Evolutionary conservation across 352 stramenopile species (phyloP), one percentile per base, ranked within the genome.

Genomic region (Globisporangium emineosum): DNA sequence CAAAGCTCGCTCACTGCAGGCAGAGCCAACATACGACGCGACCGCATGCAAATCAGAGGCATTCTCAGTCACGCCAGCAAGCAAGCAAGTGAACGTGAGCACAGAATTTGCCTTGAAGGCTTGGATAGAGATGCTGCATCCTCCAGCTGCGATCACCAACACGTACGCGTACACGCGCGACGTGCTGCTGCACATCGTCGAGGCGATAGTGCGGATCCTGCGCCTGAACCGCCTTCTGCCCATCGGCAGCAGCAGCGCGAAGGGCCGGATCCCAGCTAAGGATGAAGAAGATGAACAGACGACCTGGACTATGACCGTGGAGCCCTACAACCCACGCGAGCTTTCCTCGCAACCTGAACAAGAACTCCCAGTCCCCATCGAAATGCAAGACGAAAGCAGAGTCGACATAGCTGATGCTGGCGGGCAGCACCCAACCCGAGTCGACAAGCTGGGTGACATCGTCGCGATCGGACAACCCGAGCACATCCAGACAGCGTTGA

Each of bases 141-240:
- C 52, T 32, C 17, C 52, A 8, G 17, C 29, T 42, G 52, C 10
- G 52, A 57, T 57, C 29, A 10, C 10, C 30, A 32, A 35, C 15
- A 62, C 37, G 63, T 43, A 65, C 40, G 42, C 42, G 6, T 57
- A 64, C 29, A 33, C 57, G 21, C 50, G 51, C 3, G 57, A 65
- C 42, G 52, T 40, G 47, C 15, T 69, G n/a, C 30, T 56, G 3
- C 35, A 56, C 37, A 53, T 74, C 47, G 58, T 40, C 25, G 50
- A 66, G 35, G 60, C 54, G 21, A 32, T 70, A n/a, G 17, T 69
- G 29, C 67, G 49, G 13, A 65, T 77, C 51, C 40, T 77, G 30
- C 70, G 62, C 9, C 59, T 76, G 45, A 23, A 67, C 27, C 30
- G 32, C 3, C 6, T 67, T 12, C 19, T 67, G 33, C 25, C 45